Percentiles rank a stretch among this genome's conserved stretches.
Evolutionary conservation across 139 green algal genomes (phyloP).

Genomic region (Zygnema cylindricum): DNA sequence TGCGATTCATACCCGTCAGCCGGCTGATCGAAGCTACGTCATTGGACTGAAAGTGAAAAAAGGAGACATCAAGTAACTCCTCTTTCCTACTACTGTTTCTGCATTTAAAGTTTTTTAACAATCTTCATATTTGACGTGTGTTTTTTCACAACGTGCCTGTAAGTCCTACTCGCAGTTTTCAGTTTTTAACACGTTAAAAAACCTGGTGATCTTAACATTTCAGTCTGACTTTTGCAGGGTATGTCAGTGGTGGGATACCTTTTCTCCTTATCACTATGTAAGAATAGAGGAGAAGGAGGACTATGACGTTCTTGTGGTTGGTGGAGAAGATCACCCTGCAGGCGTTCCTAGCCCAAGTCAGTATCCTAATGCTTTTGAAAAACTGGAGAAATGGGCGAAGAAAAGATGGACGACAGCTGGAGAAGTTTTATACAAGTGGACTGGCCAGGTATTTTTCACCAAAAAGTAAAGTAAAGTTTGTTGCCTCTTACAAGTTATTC

Average conservation of each 20-base stretch:
- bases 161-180: too few species aligned
- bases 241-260: constrained; percentile 74
- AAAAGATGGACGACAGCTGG: constrained; percentile 62
- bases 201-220: too few species aligned
- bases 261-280: constrained; percentile 64
- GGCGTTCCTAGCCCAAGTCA: constrained; percentile 53
- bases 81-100: background rate
- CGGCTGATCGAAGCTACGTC: constrained; percentile 68
- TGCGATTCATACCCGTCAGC: constrained; percentile 71
- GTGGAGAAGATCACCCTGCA: constrained; percentile 59
- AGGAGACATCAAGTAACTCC: constrained; percentile 38
- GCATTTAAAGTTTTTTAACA: too few species aligned
- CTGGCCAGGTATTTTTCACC: too few species aligned
- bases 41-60: constrained; percentile 64
- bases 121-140: too few species aligned
- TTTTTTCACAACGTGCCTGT: too few species aligned
- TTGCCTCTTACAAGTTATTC: background rate
- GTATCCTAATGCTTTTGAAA: constrained; percentile 68
- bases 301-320: constrained; percentile 68
- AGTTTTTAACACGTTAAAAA: too few species aligned
- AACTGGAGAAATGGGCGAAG: constrained; percentile 63
- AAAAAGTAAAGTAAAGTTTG: too few species aligned
- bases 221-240: constrained; percentile 49
- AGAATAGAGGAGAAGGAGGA: constrained; percentile 57
- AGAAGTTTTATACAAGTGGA: constrained; percentile 68